A percentile compares a stretch with the other conserved stretches of the same genome.
Evolutionary conservation across 2,329 filamentous ascomycete genomes (phyloP).

Genomic region (Venturia oleaginea): DNA sequence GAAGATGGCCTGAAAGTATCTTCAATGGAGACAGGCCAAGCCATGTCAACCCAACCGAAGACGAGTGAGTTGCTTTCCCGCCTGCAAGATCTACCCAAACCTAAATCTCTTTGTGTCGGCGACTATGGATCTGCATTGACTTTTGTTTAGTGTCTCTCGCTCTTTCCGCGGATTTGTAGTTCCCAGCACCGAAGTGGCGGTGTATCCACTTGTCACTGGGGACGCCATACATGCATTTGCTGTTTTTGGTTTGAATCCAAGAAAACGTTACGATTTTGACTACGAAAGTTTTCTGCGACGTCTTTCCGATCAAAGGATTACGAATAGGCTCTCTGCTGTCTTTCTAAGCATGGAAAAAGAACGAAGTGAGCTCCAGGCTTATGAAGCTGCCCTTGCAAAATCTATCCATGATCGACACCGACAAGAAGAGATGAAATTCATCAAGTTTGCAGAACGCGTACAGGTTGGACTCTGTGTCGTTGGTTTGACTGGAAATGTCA

Average conservation of each 20-base stretch:
- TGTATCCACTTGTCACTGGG: constrained; percentile 2
- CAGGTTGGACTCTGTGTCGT: constrained; percentile 56
- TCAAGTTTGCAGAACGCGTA: constrained; percentile 21
- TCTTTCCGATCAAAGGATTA: constrained; percentile 7
- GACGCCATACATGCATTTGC: not conserved
- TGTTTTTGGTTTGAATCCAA: constrained; percentile 5
- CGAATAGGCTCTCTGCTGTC: not conserved
- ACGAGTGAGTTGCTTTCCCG: not conserved
- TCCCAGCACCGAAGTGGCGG: not conserved
- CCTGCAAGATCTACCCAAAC: too few species aligned
- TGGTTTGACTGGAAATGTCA: not conserved
- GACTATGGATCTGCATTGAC: not conserved
- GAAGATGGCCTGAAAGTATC: not conserved
- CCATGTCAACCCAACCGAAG: not conserved
- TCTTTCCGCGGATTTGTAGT: not conserved
- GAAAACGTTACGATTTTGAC: not conserved
- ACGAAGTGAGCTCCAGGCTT: not conserved
- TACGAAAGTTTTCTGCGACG: not conserved
- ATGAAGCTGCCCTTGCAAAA: not conserved
- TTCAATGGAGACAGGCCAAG: not conserved
- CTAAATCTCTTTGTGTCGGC: not conserved
- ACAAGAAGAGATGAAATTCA: constrained; percentile 7
- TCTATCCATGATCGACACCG: not conserved
- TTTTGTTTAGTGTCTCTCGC: not conserved
- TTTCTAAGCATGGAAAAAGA: constrained; percentile 1